Evolutionary conservation across 2,329 filamentous ascomycete species (phyloP), one percentile per base, ranked within the genome.

Genomic region (Cercospora beticola): DNA sequence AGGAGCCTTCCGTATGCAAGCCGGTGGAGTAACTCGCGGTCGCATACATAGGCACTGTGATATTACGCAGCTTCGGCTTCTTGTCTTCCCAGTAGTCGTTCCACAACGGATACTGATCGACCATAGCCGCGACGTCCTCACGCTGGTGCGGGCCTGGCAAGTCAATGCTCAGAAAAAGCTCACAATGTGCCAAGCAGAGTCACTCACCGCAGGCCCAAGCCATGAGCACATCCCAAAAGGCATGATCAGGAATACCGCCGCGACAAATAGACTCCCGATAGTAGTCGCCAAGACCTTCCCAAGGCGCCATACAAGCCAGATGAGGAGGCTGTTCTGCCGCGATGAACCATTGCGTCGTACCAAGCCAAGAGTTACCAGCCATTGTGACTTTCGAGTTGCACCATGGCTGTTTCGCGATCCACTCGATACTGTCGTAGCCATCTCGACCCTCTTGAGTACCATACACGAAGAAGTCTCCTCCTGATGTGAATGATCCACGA

Each of bases 251-350:
- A 14, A 60, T 60, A 3, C 64, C 64, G 10, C 64, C 56, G 7
- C 64, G 30, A 31, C n/a, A 23, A 21, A 46, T 9, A 1, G 30
- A 10, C 54, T 74, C 68, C 0, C 82, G 78, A 66, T 82, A 83
- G 0, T 83, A 66, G 68, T 85, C 83, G 0, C 77, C 77, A 18
- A 74, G 77, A 12, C 80, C 82, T 71, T 85, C 83, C 81, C 81
- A 82, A 49, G 76, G 84, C 1, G 81, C 81, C 58, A 84, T 81
- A 0, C 77, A 76, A n/a, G 76, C 78, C 12, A 83, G 74, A 5
- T 76, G 77, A 0, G 82, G 82, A 7, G 82, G 82, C 18, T 78
- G 75, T 57, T 79, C 70, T 1, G 80, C 74, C 0, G 81, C 82
- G 21, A 82, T 77, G 57, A 79, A 79, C 63, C 60, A 69, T 64